Evolutionary conservation across 805 yeast species (phyloP).

Genomic region (Candida maltosa): DNA sequence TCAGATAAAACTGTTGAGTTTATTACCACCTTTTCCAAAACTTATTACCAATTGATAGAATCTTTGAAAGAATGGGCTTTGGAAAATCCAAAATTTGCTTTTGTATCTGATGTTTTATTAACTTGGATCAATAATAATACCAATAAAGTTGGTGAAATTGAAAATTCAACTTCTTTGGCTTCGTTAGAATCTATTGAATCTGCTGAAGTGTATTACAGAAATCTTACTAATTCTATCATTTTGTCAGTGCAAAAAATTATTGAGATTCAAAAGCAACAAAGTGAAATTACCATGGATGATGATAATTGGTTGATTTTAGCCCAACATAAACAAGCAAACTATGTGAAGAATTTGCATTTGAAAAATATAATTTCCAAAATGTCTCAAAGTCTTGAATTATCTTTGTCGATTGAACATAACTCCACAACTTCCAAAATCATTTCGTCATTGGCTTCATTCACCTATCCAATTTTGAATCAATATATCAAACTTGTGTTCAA

Average conservation of each 20-base stretch:
- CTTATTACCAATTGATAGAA: conserved; percentile 18
- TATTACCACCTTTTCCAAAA: conserved; percentile 16
- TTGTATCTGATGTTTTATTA: conserved; percentile 46
- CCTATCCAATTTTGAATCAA: conserved; percentile 61
- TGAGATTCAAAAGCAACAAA: conserved; percentile 31
- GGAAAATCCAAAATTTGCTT: conserved; percentile 29
- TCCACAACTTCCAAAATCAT: conserved; percentile 32
- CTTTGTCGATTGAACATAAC: conserved; percentile 37
- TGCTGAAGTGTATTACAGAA: conserved; percentile 47
- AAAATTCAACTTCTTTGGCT: conserved; percentile 21
- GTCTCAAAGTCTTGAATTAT: conserved; percentile 25
- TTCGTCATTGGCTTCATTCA: conserved; percentile 49
- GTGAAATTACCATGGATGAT: conserved; percentile 35
- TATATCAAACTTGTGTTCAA: conserved; percentile 49
- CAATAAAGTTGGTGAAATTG: conserved; percentile 13
- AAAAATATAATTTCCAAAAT: conserved; percentile 33
- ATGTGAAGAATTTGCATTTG: conserved; percentile 42
- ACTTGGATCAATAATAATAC: conserved; percentile 40
- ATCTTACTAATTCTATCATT: conserved; percentile 55
- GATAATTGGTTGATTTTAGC: conserved; percentile 66
- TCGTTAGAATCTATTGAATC: conserved; percentile 22
- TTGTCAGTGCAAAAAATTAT: conserved; percentile 63
- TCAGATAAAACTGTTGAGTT: conserved; percentile 14
- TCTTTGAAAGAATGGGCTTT: conserved; percentile 34
- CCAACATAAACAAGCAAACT: conserved; percentile 42